Conservation (phyloP, 257 asterid genomes). For the Solanum peruvianum region DNA sequence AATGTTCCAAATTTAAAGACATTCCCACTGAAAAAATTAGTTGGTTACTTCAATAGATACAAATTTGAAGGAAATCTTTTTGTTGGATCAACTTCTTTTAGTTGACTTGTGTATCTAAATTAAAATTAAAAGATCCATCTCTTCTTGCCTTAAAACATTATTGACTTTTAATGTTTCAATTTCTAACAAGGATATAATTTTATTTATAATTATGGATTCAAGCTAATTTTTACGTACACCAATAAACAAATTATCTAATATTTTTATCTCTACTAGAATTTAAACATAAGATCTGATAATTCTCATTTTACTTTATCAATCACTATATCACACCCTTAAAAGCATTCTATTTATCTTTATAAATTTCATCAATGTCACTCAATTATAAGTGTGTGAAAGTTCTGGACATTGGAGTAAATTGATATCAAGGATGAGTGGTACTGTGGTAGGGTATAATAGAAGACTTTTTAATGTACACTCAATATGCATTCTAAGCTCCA, state of each 20-base stretch:
- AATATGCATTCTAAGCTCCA: not conserved
- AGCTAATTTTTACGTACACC: accelerated
- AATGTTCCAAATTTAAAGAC: not conserved
- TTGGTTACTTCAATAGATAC: not conserved
- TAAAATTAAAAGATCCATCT: not conserved
- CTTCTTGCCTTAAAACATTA: not conserved
- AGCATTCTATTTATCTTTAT: not conserved
- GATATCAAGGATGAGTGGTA: not conserved
- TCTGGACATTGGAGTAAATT: not conserved
- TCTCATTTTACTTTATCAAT: accelerated
- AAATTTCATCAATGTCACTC: not conserved
- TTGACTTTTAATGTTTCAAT: not conserved
- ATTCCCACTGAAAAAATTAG: not conserved
- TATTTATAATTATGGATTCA: not conserved
- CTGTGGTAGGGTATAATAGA: not conserved
- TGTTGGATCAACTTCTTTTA: not conserved
- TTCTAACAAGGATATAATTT: not conserved
- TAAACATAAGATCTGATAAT: not conserved
- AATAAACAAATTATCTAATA: accelerated
- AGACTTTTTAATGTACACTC: not conserved
- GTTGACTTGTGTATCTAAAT: not conserved
- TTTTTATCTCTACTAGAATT: not conserved
- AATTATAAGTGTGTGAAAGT: not conserved
- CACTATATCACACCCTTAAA: not conserved
- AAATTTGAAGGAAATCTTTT: not conserved